Evolutionary conservation across 192 early-diverging fungal genomes (phyloP).

Genomic region (Backusella australiensis): DNA sequence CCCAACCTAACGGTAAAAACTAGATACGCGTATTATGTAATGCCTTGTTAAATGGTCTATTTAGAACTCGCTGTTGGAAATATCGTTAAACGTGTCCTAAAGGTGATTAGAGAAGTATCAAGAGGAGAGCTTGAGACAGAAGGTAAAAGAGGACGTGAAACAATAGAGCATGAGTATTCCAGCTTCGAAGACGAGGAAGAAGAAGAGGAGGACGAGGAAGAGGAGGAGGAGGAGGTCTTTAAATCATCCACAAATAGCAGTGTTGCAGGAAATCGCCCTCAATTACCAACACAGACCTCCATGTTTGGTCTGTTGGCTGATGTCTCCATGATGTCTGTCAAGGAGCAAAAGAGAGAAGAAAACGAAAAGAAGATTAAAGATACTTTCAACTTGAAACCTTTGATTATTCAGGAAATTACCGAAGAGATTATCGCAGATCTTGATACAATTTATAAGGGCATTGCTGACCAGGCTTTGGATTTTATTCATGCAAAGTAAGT

Average conservation of each 20-base stretch:
- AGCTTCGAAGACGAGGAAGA: constrained; percentile 23
- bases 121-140: constrained; percentile 34
- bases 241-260: constrained; percentile 35
- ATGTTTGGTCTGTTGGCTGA: constrained; percentile 69
- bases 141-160: constrained; percentile 1
- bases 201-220: constrained; percentile 13
- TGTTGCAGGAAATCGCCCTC: constrained; percentile 13
- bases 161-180: not conserved
- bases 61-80: constrained; percentile 84
- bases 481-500: constrained; percentile 93
- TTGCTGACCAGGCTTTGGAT: constrained; percentile 82
- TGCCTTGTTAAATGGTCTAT: not conserved
- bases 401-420: constrained; percentile 78
- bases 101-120: constrained; percentile 75
- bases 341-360: constrained; percentile 12
- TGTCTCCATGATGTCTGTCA: constrained; percentile 9
- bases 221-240: not conserved
- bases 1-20: constrained; percentile 63
- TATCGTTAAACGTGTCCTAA: constrained; percentile 80
- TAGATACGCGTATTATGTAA: not conserved
- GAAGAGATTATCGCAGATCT: constrained; percentile 93
- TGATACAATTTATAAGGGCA: constrained; percentile 72
- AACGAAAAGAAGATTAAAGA: constrained; percentile 7
- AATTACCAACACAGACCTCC: constrained; percentile 37
- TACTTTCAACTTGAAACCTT: constrained; percentile 59